Conservation (phyloP, 2,329 filamentous ascomycete species). For the Lasiodiplodia gonubiensis region DNA sequence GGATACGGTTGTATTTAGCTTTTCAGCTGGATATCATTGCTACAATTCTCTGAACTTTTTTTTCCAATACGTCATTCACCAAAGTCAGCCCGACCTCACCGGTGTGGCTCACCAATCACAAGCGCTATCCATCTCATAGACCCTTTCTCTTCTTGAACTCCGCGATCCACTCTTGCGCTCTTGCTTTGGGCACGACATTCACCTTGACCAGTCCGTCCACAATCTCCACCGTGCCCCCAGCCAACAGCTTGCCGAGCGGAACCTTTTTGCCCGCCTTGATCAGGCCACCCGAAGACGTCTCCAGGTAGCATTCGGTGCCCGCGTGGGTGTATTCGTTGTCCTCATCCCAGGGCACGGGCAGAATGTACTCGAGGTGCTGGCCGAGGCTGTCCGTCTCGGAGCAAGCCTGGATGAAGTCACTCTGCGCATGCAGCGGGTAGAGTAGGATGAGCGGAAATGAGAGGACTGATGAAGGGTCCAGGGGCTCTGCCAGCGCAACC, state of each 20-base stretch:
- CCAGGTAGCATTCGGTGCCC: constrained; percentile 83
- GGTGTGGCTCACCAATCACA: neutral
- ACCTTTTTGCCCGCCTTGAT: constrained; percentile 91
- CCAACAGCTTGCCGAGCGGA: constrained; percentile 74
- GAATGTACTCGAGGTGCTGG: constrained; percentile 82
- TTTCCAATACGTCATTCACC: neutral
- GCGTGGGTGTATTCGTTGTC: constrained; percentile 63
- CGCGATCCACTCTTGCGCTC: constrained; percentile 76
- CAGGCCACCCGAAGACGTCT: constrained; percentile 78
- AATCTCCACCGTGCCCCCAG: constrained; percentile 79
- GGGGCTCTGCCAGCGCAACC: constrained; percentile 72
- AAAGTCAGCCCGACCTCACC: neutral
- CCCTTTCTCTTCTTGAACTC: constrained; percentile 79
- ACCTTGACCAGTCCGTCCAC: constrained; percentile 85
- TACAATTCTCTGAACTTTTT: neutral
- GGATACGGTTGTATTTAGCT: neutral
- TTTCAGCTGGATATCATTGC: neutral
- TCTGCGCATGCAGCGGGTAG: constrained; percentile 82
- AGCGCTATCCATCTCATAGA: constrained; percentile 5
- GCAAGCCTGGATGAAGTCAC: constrained; percentile 90
- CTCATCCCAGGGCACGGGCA: constrained; percentile 87
- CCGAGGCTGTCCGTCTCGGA: constrained; percentile 75
- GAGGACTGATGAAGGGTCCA: constrained; percentile 74
- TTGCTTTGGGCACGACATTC: constrained; percentile 76
- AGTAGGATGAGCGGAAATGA: constrained; percentile 81